Evolutionary conservation across 805 yeast genomes (phyloP).

Genomic region (Pichia occidentalis): DNA sequence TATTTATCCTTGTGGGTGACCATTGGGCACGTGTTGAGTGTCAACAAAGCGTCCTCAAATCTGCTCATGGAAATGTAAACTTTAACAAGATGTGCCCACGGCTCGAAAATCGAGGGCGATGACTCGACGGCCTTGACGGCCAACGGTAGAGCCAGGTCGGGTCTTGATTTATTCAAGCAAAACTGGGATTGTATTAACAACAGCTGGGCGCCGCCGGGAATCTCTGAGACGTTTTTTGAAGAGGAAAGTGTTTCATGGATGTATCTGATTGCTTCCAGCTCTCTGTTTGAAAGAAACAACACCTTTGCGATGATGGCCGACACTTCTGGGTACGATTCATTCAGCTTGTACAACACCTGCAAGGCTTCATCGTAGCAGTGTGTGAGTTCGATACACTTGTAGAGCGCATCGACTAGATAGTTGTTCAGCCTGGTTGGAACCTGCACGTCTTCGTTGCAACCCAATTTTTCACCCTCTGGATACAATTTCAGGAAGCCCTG

Average conservation of each 20-base stretch:
- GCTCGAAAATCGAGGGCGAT: conserved; percentile 67
- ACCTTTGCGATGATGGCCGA: conserved; percentile 49
- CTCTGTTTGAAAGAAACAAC: conserved; percentile 48
- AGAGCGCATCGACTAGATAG: conserved; percentile 68
- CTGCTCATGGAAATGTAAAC: conserved; percentile 58
- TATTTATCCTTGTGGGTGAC: conserved; percentile 64
- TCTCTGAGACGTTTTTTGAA: conserved; percentile 24
- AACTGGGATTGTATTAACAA: conserved; percentile 52
- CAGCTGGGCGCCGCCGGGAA: conserved; percentile 51
- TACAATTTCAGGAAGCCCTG: conserved; percentile 62
- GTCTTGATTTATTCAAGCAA: conserved; percentile 44
- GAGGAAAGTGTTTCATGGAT: conserved; percentile 39
- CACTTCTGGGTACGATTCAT: conserved; percentile 49
- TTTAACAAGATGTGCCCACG: conserved; percentile 65
- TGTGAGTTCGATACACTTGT: conserved; percentile 57
- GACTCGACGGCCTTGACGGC: conserved; percentile 62
- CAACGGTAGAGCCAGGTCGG: conserved; percentile 51
- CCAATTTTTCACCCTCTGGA: conserved; percentile 58
- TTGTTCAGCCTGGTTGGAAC: conserved; percentile 58
- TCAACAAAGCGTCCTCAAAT: conserved; percentile 63
- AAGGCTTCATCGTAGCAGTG: conserved; percentile 57
- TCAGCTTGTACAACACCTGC: conserved; percentile 48
- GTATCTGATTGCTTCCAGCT: conserved; percentile 48
- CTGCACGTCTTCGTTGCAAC: conserved; percentile 60
- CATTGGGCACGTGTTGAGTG: conserved; percentile 80